Evolutionary conservation across 2,329 filamentous ascomycete species (phyloP).

Genomic region (Periglandula ipomoeae): DNA sequence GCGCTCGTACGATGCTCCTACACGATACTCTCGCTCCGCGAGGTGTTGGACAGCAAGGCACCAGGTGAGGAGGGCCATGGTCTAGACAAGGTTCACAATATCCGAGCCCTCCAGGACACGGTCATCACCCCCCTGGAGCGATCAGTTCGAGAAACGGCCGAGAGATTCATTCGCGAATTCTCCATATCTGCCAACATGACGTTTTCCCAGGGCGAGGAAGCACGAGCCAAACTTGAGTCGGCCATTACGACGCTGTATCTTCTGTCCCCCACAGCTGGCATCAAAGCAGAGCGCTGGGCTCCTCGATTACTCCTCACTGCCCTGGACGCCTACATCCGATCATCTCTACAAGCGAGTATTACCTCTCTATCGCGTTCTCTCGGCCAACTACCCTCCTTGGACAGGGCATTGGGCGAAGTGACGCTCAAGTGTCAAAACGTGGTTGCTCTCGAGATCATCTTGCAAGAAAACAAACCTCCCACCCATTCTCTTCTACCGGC

Average conservation of each 20-base stretch:
- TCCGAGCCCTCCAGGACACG: conserved; percentile 60
- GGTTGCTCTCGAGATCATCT: conserved; percentile 73
- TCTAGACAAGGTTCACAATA: conserved; percentile 62
- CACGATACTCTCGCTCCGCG: conserved; percentile 66
- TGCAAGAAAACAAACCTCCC: conserved; percentile 60
- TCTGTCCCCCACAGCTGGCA: conserved; percentile 57
- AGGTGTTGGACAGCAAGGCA: conserved; percentile 58
- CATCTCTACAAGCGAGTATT: conserved; percentile 69
- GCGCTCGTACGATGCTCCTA: conserved; percentile 76
- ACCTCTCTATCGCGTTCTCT: conserved; percentile 67
- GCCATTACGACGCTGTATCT: conserved; percentile 72
- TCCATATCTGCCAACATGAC: conserved; percentile 52
- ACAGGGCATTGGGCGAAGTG: conserved; percentile 73
- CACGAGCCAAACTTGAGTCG: conserved; percentile 61
- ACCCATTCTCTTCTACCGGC: conserved; percentile 53
- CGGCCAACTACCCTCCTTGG: conserved; percentile 69
- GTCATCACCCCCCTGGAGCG: conserved; percentile 65
- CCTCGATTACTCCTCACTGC: conserved; percentile 67
- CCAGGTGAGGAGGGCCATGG: conserved; percentile 68
- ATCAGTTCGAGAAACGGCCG: conserved; percentile 61
- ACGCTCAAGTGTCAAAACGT: conserved; percentile 82
- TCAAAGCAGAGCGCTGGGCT: conserved; percentile 45
- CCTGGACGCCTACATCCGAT: conserved; percentile 74
- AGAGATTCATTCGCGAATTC: conserved; percentile 77
- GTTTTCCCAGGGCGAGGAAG: conserved; percentile 62